phyloP scores from a whole-genome alignment of 2,329 filamentous ascomycete genomes.

The Ophiostoma novo-ulmi region DNA sequence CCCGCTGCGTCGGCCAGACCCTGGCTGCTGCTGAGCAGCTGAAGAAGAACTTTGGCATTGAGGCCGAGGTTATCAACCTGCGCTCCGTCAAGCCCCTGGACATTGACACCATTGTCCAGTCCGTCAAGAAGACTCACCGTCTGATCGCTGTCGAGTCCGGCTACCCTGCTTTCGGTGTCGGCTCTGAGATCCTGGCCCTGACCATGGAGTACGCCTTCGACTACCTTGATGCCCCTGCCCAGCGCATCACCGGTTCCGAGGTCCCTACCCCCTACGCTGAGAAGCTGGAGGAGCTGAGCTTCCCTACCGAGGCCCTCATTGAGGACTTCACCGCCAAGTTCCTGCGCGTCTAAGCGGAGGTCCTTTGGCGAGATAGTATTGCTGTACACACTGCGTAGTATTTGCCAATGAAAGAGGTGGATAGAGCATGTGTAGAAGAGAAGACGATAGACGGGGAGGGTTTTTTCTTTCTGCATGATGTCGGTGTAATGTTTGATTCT shows the following conservation, averaged over 20 bases:
- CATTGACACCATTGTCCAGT: slow-evolving; percentile 90
- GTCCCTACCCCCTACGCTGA: slow-evolving; percentile 94
- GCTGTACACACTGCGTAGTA: neutral
- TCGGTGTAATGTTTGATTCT: slow-evolving; percentile 13
- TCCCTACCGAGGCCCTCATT: slow-evolving; percentile 86
- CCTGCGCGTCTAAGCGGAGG: slow-evolving; percentile 53
- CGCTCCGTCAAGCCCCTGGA: slow-evolving; percentile 96
- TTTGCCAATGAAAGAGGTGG: neutral
- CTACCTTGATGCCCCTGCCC: slow-evolving; percentile 89
- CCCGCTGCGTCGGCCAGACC: slow-evolving; percentile 90
- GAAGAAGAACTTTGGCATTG: slow-evolving; percentile 94
- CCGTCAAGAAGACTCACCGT: slow-evolving; percentile 96
- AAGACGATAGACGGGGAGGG: neutral
- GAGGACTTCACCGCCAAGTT: slow-evolving; percentile 85
- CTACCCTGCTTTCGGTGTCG: slow-evolving; percentile 91
- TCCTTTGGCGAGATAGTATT: neutral
- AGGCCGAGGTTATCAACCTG: slow-evolving; percentile 95
- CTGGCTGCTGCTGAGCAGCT: slow-evolving; percentile 82
- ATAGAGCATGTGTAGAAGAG: slow-evolving; percentile 3
- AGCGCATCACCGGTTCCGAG: slow-evolving; percentile 92
- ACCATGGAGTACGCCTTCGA: slow-evolving; percentile 98
- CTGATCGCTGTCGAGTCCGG: slow-evolving; percentile 91
- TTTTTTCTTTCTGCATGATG: neutral
- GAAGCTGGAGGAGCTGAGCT: slow-evolving; percentile 89
- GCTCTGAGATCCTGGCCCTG: slow-evolving; percentile 85